Conservation (phyloP, 352 stramenopile species). For the Pseudoperonospora humuli region DNA sequence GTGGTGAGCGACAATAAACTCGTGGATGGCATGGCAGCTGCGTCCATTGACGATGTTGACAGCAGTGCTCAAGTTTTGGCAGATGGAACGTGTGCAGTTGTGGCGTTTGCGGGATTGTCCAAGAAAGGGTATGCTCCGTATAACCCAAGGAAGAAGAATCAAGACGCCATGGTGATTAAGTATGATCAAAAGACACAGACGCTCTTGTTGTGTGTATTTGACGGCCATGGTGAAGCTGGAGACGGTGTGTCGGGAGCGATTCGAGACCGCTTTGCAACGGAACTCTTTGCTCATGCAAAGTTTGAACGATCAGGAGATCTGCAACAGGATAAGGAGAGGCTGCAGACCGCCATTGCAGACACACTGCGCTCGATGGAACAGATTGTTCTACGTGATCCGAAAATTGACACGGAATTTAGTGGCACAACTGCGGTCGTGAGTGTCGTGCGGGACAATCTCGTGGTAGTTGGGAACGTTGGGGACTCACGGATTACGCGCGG, state of each 20-base stretch:
- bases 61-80: slow-evolving; percentile 33
- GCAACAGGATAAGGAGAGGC: slow-evolving; percentile 41
- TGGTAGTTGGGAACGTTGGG: slow-evolving; percentile 95
- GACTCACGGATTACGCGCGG: slow-evolving; percentile 92
- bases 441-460: slow-evolving; percentile 64
- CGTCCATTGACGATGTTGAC: slow-evolving; percentile 52
- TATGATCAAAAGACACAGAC: slow-evolving; percentile 88
- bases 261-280: slow-evolving; percentile 79
- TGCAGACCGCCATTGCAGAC: slow-evolving; percentile 54
- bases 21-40: slow-evolving; percentile 64
- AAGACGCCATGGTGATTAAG: slow-evolving; percentile 94
- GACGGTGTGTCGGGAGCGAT: slow-evolving; percentile 89
- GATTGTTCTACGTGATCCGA: slow-evolving; percentile 80
- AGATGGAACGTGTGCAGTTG: slow-evolving; percentile 48
- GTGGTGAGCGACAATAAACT: slow-evolving; percentile 80
- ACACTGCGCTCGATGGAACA: slow-evolving; percentile 63
- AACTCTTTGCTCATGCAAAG: slow-evolving; percentile 88
- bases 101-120: slow-evolving; percentile 64
- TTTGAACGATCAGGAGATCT: slow-evolving; percentile 54
- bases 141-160: slow-evolving; percentile 97
- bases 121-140: slow-evolving; percentile 87
- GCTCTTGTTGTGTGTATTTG: slow-evolving; percentile 93
- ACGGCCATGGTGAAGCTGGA: slow-evolving; percentile 94
- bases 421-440: slow-evolving; percentile 76
- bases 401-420: slow-evolving; percentile 92